A percentile compares a stretch with the other conserved stretches of the same genome.
phyloP scores from a whole-genome alignment of 768 basidiomycete genomes.

The Postia placenta region DNA sequence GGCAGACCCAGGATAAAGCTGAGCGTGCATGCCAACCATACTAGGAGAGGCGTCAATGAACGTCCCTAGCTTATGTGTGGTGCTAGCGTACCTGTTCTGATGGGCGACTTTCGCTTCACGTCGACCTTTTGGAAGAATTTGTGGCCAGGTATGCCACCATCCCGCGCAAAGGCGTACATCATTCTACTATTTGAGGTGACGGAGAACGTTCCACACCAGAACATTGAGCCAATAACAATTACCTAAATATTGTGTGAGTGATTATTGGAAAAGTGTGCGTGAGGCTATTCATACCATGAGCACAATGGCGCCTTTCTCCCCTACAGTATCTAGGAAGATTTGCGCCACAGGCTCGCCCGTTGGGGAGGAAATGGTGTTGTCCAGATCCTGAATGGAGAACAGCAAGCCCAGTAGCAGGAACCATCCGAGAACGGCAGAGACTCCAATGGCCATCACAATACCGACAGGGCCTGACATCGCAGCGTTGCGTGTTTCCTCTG shows the following conservation, averaged over 20 bases:
- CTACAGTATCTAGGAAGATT: conserved; percentile 74
- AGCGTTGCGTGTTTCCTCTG: conserved; percentile 66
- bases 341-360: conserved; percentile 73
- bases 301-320: conserved; percentile 66
- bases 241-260: conserved; percentile 29
- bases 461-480: conserved; percentile 60
- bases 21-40: conserved; percentile 74
- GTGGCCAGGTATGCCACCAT: conserved; percentile 67
- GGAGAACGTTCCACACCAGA: conserved; percentile 73
- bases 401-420: conserved; percentile 67
- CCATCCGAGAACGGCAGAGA: conserved; percentile 69
- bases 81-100: conserved; percentile 50
- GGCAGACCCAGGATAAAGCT: conserved; percentile 73
- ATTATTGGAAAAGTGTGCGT: background rate
- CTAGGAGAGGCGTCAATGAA: conserved; percentile 26
- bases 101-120: conserved; percentile 51
- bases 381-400: conserved; percentile 72
- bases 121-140: conserved; percentile 63
- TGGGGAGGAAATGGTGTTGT: conserved; percentile 40
- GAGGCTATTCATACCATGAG: conserved; percentile 45
- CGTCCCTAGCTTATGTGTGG: background rate
- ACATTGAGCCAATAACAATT: conserved; percentile 68
- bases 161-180: conserved; percentile 79
- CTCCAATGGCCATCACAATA: conserved; percentile 66
- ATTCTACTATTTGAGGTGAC: conserved; percentile 75